Evolutionary conservation across 2,329 filamentous ascomycete genomes (phyloP), one percentile per base, ranked within the genome.

Genomic region (Curvularia eragrostidis): DNA sequence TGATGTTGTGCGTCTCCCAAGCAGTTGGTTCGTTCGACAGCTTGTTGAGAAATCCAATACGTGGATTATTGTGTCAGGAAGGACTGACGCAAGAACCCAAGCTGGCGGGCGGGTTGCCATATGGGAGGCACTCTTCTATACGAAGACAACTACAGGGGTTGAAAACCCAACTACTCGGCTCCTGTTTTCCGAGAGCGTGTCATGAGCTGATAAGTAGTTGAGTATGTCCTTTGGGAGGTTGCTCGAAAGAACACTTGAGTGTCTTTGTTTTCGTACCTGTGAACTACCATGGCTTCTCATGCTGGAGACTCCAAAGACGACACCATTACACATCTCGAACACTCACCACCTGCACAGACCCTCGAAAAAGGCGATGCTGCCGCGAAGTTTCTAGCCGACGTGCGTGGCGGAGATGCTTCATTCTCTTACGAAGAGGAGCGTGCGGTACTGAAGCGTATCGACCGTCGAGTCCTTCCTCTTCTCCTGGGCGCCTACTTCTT

Each of bases 401-500:
- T 79, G 43, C 77, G 73, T 42, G 71, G 75, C 28, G 71, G 76
- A 18, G 67, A 75, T 41, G 66, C 66, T 5, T 66, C 72, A 0
- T 84, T 84, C 62, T 79, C 77, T 0, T 80, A 79, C 54, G 80
- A 83, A 38, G 82, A 85, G 64, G 82, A 84, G 61, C 78, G 76
- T n/a, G 71, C 82, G 21, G 79, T 84, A 9, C 74, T 84, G 23
- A 77, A 77, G 34, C 77, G 76, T 59, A 83, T 84, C 50, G 82
- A 85, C 64, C 62, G 78, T n/a, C 72, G 77, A 39, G 75, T 85
- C 18, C 72, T 85, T 5, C 81, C 83, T 1, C 77, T 84, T 44
- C 82, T 88, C 58, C 76, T 88, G 10, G 79, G 80, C n/a, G 84
- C 83, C 5, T 87, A 87, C 72, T 86, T 85, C 71, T 82, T 86